phyloP scores from a whole-genome alignment of 2,329 filamentous ascomycete genomes.

The Diaporthe vexans region DNA sequence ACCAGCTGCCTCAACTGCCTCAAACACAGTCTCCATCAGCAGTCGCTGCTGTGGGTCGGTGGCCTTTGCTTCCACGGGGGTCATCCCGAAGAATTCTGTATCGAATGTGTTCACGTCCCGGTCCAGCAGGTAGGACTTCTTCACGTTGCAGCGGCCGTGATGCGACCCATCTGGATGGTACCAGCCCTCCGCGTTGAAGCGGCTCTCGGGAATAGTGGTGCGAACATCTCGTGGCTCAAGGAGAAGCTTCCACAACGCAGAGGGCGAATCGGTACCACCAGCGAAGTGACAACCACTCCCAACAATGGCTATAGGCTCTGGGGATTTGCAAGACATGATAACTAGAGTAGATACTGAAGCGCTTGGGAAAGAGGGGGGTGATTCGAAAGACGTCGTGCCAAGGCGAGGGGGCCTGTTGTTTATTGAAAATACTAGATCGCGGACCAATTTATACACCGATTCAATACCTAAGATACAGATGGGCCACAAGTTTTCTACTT shows the following conservation, averaged over 20 bases:
- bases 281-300: slow-evolving; percentile 35
- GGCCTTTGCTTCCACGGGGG: slow-evolving; percentile 49
- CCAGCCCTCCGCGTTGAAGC: slow-evolving; percentile 43
- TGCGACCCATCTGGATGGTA: slow-evolving; percentile 43
- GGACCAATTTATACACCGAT: too few species aligned
- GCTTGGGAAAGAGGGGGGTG: not conserved
- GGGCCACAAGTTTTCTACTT: not conserved
- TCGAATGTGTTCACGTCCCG: slow-evolving; percentile 49
- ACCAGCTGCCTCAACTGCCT: slow-evolving; percentile 48
- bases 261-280: not conserved
- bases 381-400: not conserved
- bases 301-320: slow-evolving; percentile 31
- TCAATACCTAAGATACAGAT: too few species aligned
- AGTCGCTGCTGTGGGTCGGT: slow-evolving; percentile 56
- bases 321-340: not conserved
- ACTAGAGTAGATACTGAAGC: not conserved
- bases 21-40: slow-evolving; percentile 55
- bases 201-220: slow-evolving; percentile 14
- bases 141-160: slow-evolving; percentile 46
- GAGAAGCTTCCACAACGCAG: slow-evolving; percentile 29
- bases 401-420: too few species aligned
- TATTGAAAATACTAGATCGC: too few species aligned
- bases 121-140: slow-evolving; percentile 45
- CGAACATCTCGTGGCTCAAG: slow-evolving; percentile 25
- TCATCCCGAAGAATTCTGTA: slow-evolving; percentile 54